Evolutionary conservation across 345 rosid genomes (phyloP).

Genomic region (Garcia nutans): DNA sequence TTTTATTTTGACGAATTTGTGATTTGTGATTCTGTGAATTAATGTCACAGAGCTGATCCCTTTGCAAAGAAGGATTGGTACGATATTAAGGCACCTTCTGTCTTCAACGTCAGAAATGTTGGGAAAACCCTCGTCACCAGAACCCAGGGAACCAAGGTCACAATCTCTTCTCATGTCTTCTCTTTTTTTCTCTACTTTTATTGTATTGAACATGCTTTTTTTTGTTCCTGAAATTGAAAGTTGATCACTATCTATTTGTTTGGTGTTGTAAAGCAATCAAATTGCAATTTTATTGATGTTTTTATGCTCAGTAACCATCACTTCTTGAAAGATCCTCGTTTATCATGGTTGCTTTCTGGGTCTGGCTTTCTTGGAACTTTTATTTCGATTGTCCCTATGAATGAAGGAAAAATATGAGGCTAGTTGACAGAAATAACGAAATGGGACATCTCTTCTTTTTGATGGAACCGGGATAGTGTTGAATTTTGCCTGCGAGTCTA

Average conservation of each 20-base stretch:
- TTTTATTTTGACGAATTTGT: not conserved
- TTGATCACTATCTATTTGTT: not conserved
- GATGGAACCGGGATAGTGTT: not conserved
- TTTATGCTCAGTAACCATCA: not conserved
- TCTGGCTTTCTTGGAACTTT: too few relatives aligned
- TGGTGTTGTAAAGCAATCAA: not conserved
- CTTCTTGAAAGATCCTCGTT: too few relatives aligned
- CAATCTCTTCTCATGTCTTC: not conserved
- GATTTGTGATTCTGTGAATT: not conserved
- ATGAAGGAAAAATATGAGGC: too few relatives aligned
- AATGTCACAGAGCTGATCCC: slow-evolving; percentile 43
- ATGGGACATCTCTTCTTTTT: too few relatives aligned
- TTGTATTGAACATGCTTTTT: not conserved
- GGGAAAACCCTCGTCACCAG: slow-evolving; percentile 55
- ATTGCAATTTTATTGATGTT: not conserved
- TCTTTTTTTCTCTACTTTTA: not conserved
- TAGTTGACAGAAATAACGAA: not conserved
- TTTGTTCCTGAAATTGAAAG: not conserved
- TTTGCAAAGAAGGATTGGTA: slow-evolving; percentile 61
- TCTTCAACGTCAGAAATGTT: slow-evolving; percentile 44
- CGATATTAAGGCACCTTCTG: slow-evolving; percentile 52
- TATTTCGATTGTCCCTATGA: not conserved
- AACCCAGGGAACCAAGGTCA: slow-evolving; percentile 62
- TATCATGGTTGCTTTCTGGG: too few relatives aligned
- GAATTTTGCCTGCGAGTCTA: not conserved